Percentiles rank a stretch among this genome's conserved stretches.
Conservation (phyloP, 352 stramenopile species). For the Phytophthora uliginosa region DNA sequence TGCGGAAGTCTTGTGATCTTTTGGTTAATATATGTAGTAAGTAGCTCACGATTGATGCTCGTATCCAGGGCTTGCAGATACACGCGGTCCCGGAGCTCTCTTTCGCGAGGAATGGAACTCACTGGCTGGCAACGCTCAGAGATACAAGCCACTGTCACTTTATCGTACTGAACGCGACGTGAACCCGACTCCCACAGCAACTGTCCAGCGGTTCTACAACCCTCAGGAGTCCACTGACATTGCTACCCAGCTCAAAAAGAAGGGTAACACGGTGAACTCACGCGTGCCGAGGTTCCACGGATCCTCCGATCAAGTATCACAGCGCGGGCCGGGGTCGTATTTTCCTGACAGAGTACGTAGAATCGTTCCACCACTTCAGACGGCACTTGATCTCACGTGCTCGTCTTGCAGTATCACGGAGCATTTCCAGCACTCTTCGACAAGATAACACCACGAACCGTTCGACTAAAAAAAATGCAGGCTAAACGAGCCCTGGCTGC, state of each 20-base stretch:
- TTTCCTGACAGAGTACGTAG: conserved; percentile 53
- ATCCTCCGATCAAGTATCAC: conserved; percentile 10
- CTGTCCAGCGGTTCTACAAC: conserved; percentile 61
- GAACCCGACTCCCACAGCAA: conserved; percentile 50
- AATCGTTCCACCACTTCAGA: neutral
- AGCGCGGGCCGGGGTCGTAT: conserved; percentile 53
- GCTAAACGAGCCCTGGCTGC: conserved; percentile 35
- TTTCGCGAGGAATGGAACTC: conserved; percentile 60
- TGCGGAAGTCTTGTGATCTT: conserved; percentile 4
- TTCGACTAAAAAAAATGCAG: conserved; percentile 31
- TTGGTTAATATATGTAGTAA: neutral
- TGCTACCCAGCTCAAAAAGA: conserved; percentile 27
- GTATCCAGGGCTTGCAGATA: conserved; percentile 22
- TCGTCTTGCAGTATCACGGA: conserved; percentile 47
- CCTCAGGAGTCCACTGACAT: conserved; percentile 50
- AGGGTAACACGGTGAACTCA: conserved; percentile 63
- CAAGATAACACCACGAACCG: conserved; percentile 39
- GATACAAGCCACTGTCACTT: conserved; percentile 24
- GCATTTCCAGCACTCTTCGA: conserved; percentile 59
- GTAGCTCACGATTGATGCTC: neutral
- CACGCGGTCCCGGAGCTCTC: conserved; percentile 46
- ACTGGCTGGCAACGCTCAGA: conserved; percentile 40
- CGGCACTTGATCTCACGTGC: neutral
- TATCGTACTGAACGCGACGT: conserved; percentile 61
- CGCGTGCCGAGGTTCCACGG: conserved; percentile 51